phyloP scores from a whole-genome alignment of 164 flowering plant species.

The Kalanchoe fedtschenkoi region DNA sequence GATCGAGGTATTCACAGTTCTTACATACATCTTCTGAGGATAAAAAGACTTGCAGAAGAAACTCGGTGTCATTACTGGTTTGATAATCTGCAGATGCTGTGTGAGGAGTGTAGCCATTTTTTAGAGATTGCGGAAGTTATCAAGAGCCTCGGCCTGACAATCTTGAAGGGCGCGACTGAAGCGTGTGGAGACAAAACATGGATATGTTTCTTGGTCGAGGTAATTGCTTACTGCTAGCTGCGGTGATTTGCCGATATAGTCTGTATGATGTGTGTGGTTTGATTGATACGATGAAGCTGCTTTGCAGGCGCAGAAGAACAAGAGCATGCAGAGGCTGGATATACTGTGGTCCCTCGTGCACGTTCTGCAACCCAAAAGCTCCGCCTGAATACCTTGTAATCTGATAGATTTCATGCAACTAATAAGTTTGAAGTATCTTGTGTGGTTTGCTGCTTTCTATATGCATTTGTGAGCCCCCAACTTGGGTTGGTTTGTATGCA shows the following conservation, averaged over 20 bases:
- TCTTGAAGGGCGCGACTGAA: slow-evolving; percentile 62
- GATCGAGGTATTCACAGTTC: slow-evolving; percentile 43
- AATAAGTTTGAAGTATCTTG: not conserved
- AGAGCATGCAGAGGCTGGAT: slow-evolving; percentile 69
- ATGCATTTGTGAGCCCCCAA: not conserved
- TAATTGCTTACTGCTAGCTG: slow-evolving; percentile 8
- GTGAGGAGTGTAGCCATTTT: slow-evolving; percentile 65
- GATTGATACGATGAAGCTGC: not conserved
- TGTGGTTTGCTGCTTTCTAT: not conserved
- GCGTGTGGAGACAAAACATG: slow-evolving; percentile 51
- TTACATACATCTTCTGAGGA: not conserved
- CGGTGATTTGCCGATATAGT: not conserved
- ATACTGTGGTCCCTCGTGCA: slow-evolving; percentile 70
- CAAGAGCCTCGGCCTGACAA: slow-evolving; percentile 56
- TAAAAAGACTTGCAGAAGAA: not conserved
- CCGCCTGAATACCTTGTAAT: slow-evolving; percentile 5
- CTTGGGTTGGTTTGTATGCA: not conserved
- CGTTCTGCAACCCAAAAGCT: slow-evolving; percentile 45
- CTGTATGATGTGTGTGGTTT: not conserved
- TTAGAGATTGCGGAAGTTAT: slow-evolving; percentile 70
- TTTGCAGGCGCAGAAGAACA: slow-evolving; percentile 53
- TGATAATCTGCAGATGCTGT: slow-evolving; percentile 46
- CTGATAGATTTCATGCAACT: not conserved
- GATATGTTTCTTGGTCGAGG: slow-evolving; percentile 84
- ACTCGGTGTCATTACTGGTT: not conserved